Base-by-base conservation (phyloP, 1,284 basidiomycete genomes). In the Ceratobasidium sp. region DNA sequence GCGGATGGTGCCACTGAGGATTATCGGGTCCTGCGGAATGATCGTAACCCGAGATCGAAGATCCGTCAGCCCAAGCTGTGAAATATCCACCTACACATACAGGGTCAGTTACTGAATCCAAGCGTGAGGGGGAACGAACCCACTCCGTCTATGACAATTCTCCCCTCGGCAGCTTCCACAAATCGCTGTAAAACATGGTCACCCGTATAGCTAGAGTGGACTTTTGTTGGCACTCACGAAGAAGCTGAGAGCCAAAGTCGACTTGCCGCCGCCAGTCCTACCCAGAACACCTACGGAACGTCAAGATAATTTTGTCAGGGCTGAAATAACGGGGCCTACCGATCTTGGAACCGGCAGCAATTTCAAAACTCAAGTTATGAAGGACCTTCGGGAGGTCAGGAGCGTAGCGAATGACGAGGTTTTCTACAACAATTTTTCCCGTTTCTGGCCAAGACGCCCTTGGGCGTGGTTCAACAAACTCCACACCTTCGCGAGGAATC, bases 151-250 rank as follows among this genome's bases (percentile, higher is more conserved):
- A 99, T 88, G 23, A 90, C 72, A 73, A 99, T 98, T 5, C 84
- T 83, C 1, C 95, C 95, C 78, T 90, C 86, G 0, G 89, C 89
- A 0, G 95, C 91, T 78, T 98, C 95, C 23, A 97, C 94, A 78
- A 98, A 97, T 63, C 98, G 89, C 90, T 98, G 98, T 85, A 98
- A 95, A 23, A n/a, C n/a, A n/a, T n/a, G n/a, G n/a, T n/a, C n/a
- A n/a, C n/a, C n/a, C n/a, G n/a, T n/a, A n/a, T n/a, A n/a, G n/a
- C n/a, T n/a, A n/a, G n/a, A n/a, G n/a, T n/a, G n/a, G n/a, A n/a
- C n/a, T 92, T 93, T 23, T 59, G 26, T 28, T 23, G 21, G 38
- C 16, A 52, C 67, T 54, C 28, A 66, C 70, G 79, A 82, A 82
- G 75, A 82, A 81, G 35, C 79, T 78, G 32, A 80, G 74, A 30